These are phyloP conservation scores for Polyporus arcularius DNA, from an alignment of 768 basidiomycete genomes.

Conservation along the genomic window DNA sequence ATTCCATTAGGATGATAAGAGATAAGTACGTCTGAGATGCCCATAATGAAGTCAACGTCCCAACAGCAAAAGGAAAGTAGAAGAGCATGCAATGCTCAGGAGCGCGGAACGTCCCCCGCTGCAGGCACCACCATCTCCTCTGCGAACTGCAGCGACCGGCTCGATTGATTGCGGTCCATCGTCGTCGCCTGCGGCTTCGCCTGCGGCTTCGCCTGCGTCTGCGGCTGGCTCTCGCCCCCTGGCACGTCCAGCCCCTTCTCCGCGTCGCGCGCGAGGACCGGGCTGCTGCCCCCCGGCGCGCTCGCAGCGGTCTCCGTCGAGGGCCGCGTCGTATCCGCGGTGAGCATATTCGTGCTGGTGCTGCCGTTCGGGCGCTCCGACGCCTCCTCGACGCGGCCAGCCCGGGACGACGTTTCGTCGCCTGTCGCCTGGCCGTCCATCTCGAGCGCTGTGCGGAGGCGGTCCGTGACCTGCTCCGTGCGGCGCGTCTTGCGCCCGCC, in stretches of 20 bases:
- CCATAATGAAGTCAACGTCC: too few relatives aligned
- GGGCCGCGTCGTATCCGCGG: not conserved
- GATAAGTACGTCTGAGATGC: too few relatives aligned
- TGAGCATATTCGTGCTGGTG: not conserved
- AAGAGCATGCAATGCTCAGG: not conserved
- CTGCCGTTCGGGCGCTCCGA: not conserved
- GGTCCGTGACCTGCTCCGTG: conserved; percentile 60
- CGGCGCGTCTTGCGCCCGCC: conserved; percentile 73
- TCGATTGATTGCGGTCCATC: conserved; percentile 5
- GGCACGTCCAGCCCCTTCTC: conserved; percentile 5
- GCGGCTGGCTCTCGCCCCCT: not conserved
- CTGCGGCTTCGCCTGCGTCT: not conserved
- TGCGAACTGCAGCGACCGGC: conserved; percentile 26
- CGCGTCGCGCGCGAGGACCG: not conserved
- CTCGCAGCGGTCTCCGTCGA: not conserved
- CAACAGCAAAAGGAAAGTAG: not conserved
- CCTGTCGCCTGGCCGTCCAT: conserved; percentile 27
- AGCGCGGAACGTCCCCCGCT: conserved; percentile 11
- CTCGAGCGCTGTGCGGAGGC: conserved; percentile 49
- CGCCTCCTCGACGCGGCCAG: not conserved
- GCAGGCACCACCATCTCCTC: conserved; percentile 36
- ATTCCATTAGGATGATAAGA: too few relatives aligned
- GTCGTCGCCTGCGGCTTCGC: not conserved
- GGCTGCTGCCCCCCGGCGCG: not conserved
- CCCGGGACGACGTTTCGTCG: not conserved